Evolutionary conservation across 1,284 basidiomycete species (phyloP), one percentile per base, ranked within the genome.

Genomic region (Papiliotrema nemorosa): DNA sequence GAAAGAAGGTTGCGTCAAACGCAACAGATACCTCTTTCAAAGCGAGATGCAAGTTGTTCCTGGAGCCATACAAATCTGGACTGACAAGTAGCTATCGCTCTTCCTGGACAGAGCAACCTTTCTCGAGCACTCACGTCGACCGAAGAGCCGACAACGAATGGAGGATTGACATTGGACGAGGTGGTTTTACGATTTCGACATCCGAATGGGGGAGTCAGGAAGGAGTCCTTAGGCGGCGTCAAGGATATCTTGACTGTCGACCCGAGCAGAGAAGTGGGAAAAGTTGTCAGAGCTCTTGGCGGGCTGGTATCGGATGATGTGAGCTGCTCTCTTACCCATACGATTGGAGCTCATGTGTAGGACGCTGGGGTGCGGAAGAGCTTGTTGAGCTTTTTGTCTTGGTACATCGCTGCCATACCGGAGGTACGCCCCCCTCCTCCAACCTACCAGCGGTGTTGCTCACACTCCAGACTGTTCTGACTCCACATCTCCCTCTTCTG

Each of bases 11-110:
- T 7, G 80, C 90, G 9, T 82, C 77, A 47, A 97, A 97, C 81
- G 88, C 84, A 9, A 84, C 96, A 58, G 90, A 97, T 72, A 97
- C 93, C 1, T 92, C 91, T 0, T 97, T 94, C 82, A 96, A 92
- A 73, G 85, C 90, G 38, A 82, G 88, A 58, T 90, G 90, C 92
- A 53, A 66, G 80, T 69, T 1, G 10, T 24, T 24, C 3, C 22
- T 18, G 18, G 39, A 27, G 41, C 26, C 24, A 18, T 21, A 31
- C n/a, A 31, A 5, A 2, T 29, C 3, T 16, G 18, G 43, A 24
- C 43, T 39, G 25, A 37, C 34, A 36, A 10, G n/a, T 61, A 94
- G 91, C 88, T 14, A 93, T 97, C 68, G 85, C 84, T 24, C 78
- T 97, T n/a, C 92, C 92, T 0, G 81, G 81, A 1, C 92, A 97